Evolutionary conservation across 352 stramenopile species (phyloP).

Genomic region (Thalassiosira exigua): DNA sequence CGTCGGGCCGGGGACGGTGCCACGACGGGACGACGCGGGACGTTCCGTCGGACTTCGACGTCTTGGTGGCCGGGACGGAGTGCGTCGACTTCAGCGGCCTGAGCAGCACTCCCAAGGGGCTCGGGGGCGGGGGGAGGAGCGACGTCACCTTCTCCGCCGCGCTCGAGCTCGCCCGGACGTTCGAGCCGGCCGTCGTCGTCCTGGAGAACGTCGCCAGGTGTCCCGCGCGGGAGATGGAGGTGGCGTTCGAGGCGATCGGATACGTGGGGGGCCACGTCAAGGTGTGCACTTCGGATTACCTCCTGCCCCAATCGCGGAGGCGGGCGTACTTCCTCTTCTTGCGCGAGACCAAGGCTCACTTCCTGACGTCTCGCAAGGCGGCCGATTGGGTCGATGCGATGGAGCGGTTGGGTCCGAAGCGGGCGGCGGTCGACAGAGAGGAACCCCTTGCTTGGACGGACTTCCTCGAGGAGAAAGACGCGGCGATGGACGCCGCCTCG

Average conservation of each 20-base stretch:
- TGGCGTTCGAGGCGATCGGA: conserved; percentile 25
- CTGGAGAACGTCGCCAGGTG: conserved; percentile 36
- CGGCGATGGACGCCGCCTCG: neutral
- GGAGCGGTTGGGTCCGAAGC: conserved; percentile 19
- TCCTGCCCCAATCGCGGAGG: conserved; percentile 21
- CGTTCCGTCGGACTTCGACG: conserved; percentile 10
- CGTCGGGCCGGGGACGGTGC: conserved; percentile 10
- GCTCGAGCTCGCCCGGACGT: conserved; percentile 7
- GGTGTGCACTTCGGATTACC: conserved; percentile 31
- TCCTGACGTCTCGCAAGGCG: neutral
- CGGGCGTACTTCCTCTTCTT: conserved; percentile 38
- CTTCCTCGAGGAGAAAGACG: neutral
- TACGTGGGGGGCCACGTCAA: conserved; percentile 20
- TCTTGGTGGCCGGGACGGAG: conserved; percentile 29
- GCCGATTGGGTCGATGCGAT: conserved; percentile 29
- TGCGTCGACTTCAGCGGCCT: conserved; percentile 27
- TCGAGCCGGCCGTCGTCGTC: conserved; percentile 18
- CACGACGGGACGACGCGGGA: conserved; percentile 18
- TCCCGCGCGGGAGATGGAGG: conserved; percentile 27
- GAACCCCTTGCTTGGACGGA: conserved; percentile 5
- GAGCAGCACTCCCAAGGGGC: conserved; percentile 14
- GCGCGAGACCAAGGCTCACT: conserved; percentile 19
- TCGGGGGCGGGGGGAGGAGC: conserved; percentile 2
- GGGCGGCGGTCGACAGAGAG: conserved; percentile 1
- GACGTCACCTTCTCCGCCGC: conserved; percentile 22